These are phyloP conservation scores for Amanita exitialis DNA, from an alignment of 768 basidiomycete species.

Conservation along the genomic window DNA sequence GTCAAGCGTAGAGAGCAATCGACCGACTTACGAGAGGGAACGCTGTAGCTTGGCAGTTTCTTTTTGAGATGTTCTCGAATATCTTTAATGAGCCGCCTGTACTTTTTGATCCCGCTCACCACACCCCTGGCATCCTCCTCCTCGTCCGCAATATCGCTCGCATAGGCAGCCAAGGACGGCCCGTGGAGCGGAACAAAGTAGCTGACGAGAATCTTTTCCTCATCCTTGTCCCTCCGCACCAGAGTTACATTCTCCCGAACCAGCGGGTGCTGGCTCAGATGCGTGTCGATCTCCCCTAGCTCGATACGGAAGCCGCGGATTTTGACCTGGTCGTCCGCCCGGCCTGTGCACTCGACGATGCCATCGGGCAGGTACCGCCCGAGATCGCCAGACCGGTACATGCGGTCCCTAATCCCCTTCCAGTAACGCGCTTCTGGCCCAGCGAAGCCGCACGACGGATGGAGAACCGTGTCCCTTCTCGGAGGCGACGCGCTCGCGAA, in stretches of 20 bases:
- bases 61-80: slow-evolving; percentile 94
- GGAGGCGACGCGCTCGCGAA: slow-evolving; percentile 32
- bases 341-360: slow-evolving; percentile 90
- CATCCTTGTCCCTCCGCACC: slow-evolving; percentile 94
- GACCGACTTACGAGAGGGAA: slow-evolving; percentile 70
- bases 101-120: slow-evolving; percentile 71
- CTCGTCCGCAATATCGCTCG: slow-evolving; percentile 48
- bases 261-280: slow-evolving; percentile 86
- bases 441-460: slow-evolving; percentile 43
- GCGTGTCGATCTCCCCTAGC: slow-evolving; percentile 94
- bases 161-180: slow-evolving; percentile 53
- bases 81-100: slow-evolving; percentile 83
- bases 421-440: slow-evolving; percentile 75
- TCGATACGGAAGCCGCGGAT: slow-evolving; percentile 99
- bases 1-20: slow-evolving; percentile 4
- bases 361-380: slow-evolving; percentile 91
- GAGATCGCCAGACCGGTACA: slow-evolving; percentile 97
- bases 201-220: slow-evolving; percentile 96
- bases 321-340: slow-evolving; percentile 98
- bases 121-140: slow-evolving; percentile 49
- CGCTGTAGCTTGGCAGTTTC: slow-evolving; percentile 90
- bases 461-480: slow-evolving; percentile 64
- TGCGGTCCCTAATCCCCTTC: slow-evolving; percentile 93
- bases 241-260: slow-evolving; percentile 98
- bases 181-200: slow-evolving; percentile 90